A percentile compares a stretch with the other conserved stretches of the same genome.
phyloP scores from a whole-genome alignment of 2,329 filamentous ascomycete genomes.

The Neobulgaria alba region DNA sequence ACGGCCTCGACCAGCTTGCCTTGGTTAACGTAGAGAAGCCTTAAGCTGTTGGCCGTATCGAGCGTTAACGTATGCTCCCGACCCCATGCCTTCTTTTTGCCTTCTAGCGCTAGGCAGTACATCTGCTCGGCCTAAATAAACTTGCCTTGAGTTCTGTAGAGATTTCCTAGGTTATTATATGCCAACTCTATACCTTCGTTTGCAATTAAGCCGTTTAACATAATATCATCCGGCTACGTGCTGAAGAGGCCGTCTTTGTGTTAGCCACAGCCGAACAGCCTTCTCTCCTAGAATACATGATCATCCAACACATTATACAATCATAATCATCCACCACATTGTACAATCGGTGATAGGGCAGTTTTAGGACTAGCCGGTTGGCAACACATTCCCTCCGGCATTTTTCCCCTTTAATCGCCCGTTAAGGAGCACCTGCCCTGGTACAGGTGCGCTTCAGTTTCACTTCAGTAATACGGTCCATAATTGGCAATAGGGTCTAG shows the following conservation, averaged over 20 bases:
- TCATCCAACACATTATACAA: too few species aligned
- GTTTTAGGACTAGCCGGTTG: too few species aligned
- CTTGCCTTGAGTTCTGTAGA: conserved; percentile 2
- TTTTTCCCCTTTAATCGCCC: too few species aligned
- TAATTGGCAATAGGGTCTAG: too few species aligned
- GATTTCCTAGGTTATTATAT: conserved; percentile 3
- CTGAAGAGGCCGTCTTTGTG: conserved; percentile 6
- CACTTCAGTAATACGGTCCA: too few species aligned
- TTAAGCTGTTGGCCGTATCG: conserved; percentile 1
- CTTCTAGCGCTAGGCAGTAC: conserved; percentile 4
- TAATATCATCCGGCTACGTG: conserved; percentile 6
- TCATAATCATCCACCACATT: too few species aligned
- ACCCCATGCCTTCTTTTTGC: conserved; percentile 3
- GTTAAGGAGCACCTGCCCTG: too few species aligned
- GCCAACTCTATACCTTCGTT: conserved; percentile 7
- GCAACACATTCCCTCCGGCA: too few species aligned
- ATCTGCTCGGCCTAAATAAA: conserved; percentile 2
- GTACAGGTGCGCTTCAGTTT: too few species aligned
- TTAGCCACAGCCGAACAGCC: conserved; percentile 2
- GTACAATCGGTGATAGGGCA: too few species aligned
- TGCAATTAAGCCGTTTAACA: conserved; percentile 8
- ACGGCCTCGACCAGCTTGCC: conserved; percentile 3
- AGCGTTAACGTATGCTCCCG: conserved; percentile 1
- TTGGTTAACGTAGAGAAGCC: not conserved
- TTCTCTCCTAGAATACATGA: conserved; percentile 1